Conservation (phyloP, 2,329 filamentous ascomycete species). For the Scytalidium sp. region DNA sequence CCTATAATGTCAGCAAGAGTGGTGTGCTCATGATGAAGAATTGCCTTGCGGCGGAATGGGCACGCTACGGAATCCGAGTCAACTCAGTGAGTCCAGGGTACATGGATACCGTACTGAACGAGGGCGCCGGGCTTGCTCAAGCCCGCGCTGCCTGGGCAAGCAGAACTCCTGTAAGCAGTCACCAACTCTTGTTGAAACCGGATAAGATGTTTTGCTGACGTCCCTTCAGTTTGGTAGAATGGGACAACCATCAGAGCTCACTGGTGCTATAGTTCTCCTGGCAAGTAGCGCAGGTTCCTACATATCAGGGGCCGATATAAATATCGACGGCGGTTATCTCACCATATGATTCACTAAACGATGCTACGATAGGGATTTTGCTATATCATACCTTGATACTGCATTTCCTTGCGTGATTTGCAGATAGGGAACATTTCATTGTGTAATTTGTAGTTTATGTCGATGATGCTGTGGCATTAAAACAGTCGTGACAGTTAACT, state of each 20-base stretch:
- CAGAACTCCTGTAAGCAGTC: conserved; percentile 49
- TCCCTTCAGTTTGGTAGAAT: conserved; percentile 48
- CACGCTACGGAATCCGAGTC: conserved; percentile 64
- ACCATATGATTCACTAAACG: too few species aligned
- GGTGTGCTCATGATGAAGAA: conserved; percentile 61
- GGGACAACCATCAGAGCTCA: conserved; percentile 60
- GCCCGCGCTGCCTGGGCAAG: conserved; percentile 53
- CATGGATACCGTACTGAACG: conserved; percentile 62
- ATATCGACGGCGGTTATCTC: conserved; percentile 60
- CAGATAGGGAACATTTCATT: too few species aligned
- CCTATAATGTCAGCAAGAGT: conserved; percentile 72
- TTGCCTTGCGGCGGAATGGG: conserved; percentile 72
- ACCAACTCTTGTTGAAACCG: background rate
- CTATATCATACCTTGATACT: too few species aligned
- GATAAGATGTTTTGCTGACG: background rate
- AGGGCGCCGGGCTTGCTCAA: conserved; percentile 54
- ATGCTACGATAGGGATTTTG: too few species aligned
- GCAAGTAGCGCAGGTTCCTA: conserved; percentile 61
- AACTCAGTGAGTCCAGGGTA: conserved; percentile 73
- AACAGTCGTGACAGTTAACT: too few species aligned
- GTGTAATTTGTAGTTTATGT: too few species aligned
- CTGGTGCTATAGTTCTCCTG: conserved; percentile 59
- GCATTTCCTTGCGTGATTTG: too few species aligned
- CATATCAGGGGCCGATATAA: conserved; percentile 60
- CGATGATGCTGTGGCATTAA: too few species aligned